phyloP scores from a whole-genome alignment of 2,329 filamentous ascomycete genomes.

The Thielaviopsis euricoi region DNA sequence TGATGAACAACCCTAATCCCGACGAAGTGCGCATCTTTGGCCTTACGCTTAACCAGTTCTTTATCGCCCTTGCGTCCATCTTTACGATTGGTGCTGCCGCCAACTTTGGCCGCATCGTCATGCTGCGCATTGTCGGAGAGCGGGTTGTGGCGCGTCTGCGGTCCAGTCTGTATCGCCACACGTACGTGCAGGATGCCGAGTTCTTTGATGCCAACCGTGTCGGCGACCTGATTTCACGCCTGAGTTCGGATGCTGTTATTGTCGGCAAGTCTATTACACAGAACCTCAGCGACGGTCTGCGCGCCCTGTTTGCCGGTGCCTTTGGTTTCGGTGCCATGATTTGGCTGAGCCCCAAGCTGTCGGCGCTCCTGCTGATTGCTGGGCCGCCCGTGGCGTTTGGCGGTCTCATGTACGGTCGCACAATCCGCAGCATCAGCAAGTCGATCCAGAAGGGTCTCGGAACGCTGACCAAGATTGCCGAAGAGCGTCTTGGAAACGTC shows the following conservation, averaged over 20 bases:
- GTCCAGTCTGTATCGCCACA: constrained; percentile 77
- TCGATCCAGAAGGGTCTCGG: constrained; percentile 90
- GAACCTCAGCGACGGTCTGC: constrained; percentile 89
- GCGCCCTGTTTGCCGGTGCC: constrained; percentile 74
- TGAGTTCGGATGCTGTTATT: constrained; percentile 92
- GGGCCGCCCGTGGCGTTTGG: constrained; percentile 82
- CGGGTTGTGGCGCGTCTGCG: constrained; percentile 80
- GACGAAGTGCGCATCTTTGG: constrained; percentile 63
- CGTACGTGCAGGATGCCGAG: constrained; percentile 92
- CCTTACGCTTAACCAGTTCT: constrained; percentile 74
- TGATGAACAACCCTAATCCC: constrained; percentile 52
- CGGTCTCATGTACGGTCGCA: constrained; percentile 80
- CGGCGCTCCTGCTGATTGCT: constrained; percentile 69
- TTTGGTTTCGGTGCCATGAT: constrained; percentile 88
- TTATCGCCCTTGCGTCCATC: constrained; percentile 58
- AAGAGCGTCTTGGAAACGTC: constrained; percentile 93
- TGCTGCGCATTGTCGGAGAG: constrained; percentile 87
- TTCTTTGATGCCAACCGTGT: constrained; percentile 98
- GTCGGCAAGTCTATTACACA: constrained; percentile 98
- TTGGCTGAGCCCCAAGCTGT: constrained; percentile 85
- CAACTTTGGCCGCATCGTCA: constrained; percentile 87
- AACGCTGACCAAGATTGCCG: constrained; percentile 87
- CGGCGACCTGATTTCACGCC: constrained; percentile 85
- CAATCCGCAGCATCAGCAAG: constrained; percentile 76
- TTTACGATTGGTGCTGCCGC: constrained; percentile 71